phyloP scores from a whole-genome alignment of 768 basidiomycete species.

The Tylopilus sp. region DNA sequence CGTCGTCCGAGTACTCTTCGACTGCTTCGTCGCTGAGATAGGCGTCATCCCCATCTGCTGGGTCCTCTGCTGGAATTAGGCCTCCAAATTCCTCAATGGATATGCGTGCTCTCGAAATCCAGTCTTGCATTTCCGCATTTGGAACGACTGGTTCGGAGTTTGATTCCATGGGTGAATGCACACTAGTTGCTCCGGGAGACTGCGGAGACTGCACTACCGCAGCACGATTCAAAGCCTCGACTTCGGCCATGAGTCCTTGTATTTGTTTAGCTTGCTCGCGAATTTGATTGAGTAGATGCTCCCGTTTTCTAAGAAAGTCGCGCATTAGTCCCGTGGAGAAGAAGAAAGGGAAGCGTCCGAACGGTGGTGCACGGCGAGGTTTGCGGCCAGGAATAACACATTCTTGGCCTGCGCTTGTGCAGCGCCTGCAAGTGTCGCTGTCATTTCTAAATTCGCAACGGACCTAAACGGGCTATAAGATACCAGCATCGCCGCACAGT shows the following conservation, averaged over 20 bases:
- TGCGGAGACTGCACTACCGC: constrained; percentile 33
- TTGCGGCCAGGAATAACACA: constrained; percentile 83
- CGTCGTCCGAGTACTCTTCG: constrained; percentile 38
- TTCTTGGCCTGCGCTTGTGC: constrained; percentile 64
- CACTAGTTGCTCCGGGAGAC: constrained; percentile 28
- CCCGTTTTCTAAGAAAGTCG: constrained; percentile 58
- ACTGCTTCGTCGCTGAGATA: constrained; percentile 36
- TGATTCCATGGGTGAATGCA: constrained; percentile 29
- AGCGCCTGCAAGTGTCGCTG: constrained; percentile 73
- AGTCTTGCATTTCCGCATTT: constrained; percentile 63
- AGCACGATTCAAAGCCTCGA: constrained; percentile 46
- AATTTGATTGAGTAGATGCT: constrained; percentile 74
- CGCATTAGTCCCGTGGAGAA: neutral
- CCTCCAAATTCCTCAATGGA: constrained; percentile 66
- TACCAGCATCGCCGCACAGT: neutral
- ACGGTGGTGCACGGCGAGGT: constrained; percentile 78
- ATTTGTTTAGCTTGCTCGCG: constrained; percentile 72
- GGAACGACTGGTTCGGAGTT: constrained; percentile 30
- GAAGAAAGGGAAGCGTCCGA: constrained; percentile 28
- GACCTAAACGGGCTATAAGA: constrained; percentile 42
- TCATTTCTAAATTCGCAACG: constrained; percentile 74
- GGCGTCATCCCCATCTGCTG: constrained; percentile 44
- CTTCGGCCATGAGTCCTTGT: constrained; percentile 63
- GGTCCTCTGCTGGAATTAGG: constrained; percentile 60
- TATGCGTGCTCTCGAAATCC: constrained; percentile 73